A percentile compares a stretch with the other conserved stretches of the same genome.
Conservation (phyloP, 345 rosid genomes). For the Euphorbia lathyris region DNA sequence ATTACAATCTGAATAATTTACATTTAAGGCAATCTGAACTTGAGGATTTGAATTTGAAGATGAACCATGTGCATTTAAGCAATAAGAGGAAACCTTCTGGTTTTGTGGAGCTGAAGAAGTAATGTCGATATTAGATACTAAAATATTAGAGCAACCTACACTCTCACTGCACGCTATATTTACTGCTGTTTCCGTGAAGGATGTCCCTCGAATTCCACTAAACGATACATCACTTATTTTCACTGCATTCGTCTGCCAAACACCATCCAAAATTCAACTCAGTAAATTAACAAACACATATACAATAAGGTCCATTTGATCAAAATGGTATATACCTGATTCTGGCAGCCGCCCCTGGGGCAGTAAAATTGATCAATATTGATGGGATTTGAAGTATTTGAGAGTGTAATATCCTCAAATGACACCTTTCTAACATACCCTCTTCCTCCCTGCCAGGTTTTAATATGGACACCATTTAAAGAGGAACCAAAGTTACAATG, state of each 20-base stretch:
- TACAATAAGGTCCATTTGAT: too few species aligned
- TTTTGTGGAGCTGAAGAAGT: not conserved
- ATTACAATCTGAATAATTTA: not conserved
- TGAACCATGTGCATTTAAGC: slow-evolving; percentile 20
- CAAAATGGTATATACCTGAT: too few species aligned
- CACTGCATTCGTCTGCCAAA: slow-evolving; percentile 14
- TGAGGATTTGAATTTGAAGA: not conserved
- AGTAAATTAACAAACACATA: too few species aligned
- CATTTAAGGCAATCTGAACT: not conserved
- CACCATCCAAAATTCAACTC: too few species aligned
- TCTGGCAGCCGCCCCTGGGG: not conserved
- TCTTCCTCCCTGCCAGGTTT: slow-evolving; percentile 19
- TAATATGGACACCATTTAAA: slow-evolving; percentile 10
- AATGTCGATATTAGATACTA: slow-evolving; percentile 8
- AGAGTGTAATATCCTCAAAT: not conserved
- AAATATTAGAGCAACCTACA: slow-evolving; percentile 12
- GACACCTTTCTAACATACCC: slow-evolving; percentile 14
- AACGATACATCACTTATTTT: slow-evolving; percentile 21
- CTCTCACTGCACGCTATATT: slow-evolving; percentile 12
- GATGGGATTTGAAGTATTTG: not conserved
- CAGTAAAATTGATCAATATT: slow-evolving; percentile 18
- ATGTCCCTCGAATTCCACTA: slow-evolving; percentile 15
- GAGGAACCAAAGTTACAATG: not conserved
- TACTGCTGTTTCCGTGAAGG: slow-evolving; percentile 6
- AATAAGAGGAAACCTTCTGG: not conserved